phyloP scores from a whole-genome alignment of 2,329 filamentous ascomycete genomes.

The Exophiala phaeomuriformis region DNA sequence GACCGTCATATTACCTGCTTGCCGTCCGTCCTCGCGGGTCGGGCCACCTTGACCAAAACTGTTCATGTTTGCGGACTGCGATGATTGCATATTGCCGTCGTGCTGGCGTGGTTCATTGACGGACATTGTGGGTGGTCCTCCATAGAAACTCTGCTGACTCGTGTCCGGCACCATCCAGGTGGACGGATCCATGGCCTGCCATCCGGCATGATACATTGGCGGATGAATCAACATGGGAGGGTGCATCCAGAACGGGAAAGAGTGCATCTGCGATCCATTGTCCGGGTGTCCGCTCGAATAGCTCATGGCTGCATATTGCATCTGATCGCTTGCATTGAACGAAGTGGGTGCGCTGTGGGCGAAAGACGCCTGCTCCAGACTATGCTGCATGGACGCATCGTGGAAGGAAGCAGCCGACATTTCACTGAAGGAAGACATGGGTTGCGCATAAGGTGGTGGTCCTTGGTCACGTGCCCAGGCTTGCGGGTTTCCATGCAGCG shows the following conservation, averaged over 20 bases:
- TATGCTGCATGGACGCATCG: conserved; percentile 2
- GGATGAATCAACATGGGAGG: conserved; percentile 13
- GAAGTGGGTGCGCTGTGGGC: conserved; percentile 9
- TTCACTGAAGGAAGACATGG: conserved; percentile 7
- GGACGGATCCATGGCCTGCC: conserved; percentile 8
- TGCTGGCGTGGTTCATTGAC: background rate
- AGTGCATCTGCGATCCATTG: background rate
- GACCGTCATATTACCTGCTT: background rate
- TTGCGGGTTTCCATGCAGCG: background rate
- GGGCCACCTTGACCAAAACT: background rate
- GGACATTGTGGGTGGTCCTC: background rate
- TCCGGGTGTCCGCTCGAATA: conserved; percentile 5
- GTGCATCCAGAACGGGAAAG: conserved; percentile 10
- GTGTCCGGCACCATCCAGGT: conserved; percentile 1
- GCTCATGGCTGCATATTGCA: conserved; percentile 4
- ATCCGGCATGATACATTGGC: conserved; percentile 13
- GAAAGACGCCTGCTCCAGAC: conserved; percentile 10
- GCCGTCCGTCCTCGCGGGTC: background rate
- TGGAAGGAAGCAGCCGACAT: conserved; percentile 7
- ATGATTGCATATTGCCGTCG: background rate
- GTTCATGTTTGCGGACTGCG: background rate
- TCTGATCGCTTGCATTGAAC: conserved; percentile 8
- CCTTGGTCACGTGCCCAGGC: conserved; percentile 6
- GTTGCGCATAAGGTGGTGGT: conserved; percentile 7
- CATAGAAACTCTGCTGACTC: conserved; percentile 4